Evolutionary conservation across 2,329 filamentous ascomycete genomes (phyloP).

Genomic region (Neobulgaria alba): DNA sequence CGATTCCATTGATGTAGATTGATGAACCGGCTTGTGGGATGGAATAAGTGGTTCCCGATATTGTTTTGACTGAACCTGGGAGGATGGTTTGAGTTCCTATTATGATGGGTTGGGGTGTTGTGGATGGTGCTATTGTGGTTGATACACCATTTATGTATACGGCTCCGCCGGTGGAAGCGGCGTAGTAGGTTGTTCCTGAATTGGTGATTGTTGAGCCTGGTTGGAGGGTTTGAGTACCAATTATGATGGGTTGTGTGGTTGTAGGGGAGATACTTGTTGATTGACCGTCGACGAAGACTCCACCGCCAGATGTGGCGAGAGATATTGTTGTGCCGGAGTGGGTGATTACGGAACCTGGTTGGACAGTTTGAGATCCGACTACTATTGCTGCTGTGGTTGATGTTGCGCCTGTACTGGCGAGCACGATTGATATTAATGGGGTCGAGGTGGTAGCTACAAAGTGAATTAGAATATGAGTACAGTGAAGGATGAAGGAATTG

Average conservation of each 20-base stretch:
- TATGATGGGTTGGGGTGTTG: neutral
- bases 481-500: neutral
- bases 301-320: neutral
- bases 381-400: neutral
- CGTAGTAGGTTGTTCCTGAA: neutral
- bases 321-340: neutral
- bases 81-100: neutral
- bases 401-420: neutral
- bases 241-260: neutral
- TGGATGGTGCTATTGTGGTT: neutral
- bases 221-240: constrained; percentile 2
- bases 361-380: neutral
- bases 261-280: no score
- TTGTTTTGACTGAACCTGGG: neutral
- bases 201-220: neutral
- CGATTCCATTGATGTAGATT: constrained; percentile 4
- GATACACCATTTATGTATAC: neutral
- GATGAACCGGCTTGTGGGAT: neutral
- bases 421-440: no score
- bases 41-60: constrained; percentile 1
- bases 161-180: neutral
- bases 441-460: no score
- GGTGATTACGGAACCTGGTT: neutral
- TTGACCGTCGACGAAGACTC: neutral
- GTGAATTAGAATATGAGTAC: no score